Evolutionary conservation across 129 eudicot genomes (phyloP), one percentile per base, ranked within the genome.

Genomic region (Centaurea solstitialis): DNA sequence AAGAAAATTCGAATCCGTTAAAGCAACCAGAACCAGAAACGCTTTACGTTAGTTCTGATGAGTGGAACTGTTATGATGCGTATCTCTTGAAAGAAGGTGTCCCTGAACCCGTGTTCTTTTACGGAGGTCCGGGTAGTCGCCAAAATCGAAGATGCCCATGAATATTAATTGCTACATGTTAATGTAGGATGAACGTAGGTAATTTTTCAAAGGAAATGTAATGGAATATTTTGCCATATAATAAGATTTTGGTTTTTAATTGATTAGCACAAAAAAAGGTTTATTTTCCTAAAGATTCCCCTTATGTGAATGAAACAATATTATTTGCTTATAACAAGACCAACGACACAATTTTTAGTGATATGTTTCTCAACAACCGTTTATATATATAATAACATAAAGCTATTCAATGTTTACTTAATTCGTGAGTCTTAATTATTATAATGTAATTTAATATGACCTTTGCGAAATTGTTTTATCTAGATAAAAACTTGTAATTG

Each of bases 41-140:
- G 0, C 57, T 74, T 50, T 66, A 3, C 59, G 2, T 13, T 7
- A 35, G 18, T 9, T 67, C 85, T 26, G 75, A 81, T 28, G 85
- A 81, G 43, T 74, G 80, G 85, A n/a, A 74, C 43, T 81, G 85
- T 38, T 81, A 81, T 4, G 76, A 81, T 11, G 85, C 69, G 10
- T 75, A 66, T 50, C 28, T 80, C 28, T 15, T 30, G 21, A 9
- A 47, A n/a, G 4, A 28, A 9, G 17, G n/a, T n/a, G n/a, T n/a
- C n/a, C n/a, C 28, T 0, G 80, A 81, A 35, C 85, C 80, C 0
- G 30, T 68, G 7, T 45, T 81, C 28, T 39, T 66, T 68, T 81
- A 81, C 59, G 77, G 77, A 1, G 83, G 83, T 79, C 83, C 83
- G 13, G 77, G 83, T 12, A 41, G 77, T 39, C 77, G 11, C 7